Evolutionary conservation across 139 green algal species (phyloP).

Genomic region (Micromonas commoda): DNA sequence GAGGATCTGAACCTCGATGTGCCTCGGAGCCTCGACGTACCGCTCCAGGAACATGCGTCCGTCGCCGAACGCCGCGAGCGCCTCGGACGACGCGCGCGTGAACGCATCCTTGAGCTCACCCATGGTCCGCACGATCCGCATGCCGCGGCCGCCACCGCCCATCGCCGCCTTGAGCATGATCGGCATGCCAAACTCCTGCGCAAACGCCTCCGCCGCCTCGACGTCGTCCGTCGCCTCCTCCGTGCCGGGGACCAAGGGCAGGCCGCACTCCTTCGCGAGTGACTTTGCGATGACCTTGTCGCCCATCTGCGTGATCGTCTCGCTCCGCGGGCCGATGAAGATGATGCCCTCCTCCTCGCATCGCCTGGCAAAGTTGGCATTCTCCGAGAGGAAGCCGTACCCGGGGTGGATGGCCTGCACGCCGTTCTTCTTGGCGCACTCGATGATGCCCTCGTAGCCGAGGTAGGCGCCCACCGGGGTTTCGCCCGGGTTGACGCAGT

Average conservation of each 20-base stretch:
- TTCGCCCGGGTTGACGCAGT: constrained; percentile 43
- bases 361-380: constrained; percentile 70
- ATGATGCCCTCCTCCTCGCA: constrained; percentile 79
- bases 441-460: constrained; percentile 39
- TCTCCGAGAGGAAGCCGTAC: constrained; percentile 68
- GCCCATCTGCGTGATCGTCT: constrained; percentile 81
- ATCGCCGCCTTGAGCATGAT: constrained; percentile 91
- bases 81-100: constrained; percentile 66
- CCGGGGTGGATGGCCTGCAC: constrained; percentile 92
- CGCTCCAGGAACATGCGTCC: constrained; percentile 93
- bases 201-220: constrained; percentile 65
- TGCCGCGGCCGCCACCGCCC: constrained; percentile 85
- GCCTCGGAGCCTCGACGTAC: constrained; percentile 81
- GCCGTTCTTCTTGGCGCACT: constrained; percentile 68
- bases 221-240: constrained; percentile 54
- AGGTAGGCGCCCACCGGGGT: constrained; percentile 35
- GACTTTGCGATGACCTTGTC: constrained; percentile 74
- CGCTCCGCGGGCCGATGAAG: constrained; percentile 76
- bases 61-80: constrained; percentile 81
- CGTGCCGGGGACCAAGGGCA: constrained; percentile 82
- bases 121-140: constrained; percentile 75
- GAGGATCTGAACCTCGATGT: constrained; percentile 85
- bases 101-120: constrained; percentile 74
- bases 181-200: constrained; percentile 65
- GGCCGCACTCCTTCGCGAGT: constrained; percentile 62